These are phyloP conservation scores for Trebouxia sp. DNA, from an alignment of 139 green algal species.

Conservation along the genomic window DNA sequence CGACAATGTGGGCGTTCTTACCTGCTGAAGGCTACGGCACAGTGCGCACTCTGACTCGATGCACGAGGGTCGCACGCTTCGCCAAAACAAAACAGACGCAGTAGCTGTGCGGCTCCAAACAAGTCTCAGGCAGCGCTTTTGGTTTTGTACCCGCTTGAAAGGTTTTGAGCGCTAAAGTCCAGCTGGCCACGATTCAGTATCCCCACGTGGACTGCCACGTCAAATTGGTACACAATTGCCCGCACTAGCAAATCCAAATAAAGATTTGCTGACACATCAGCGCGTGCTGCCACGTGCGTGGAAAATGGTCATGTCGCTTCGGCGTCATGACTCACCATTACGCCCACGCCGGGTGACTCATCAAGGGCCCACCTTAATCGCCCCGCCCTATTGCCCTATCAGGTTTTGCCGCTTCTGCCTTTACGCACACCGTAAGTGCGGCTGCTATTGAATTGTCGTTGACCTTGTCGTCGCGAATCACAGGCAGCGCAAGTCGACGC, in stretches of 20 bases:
- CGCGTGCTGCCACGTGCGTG: too few species aligned
- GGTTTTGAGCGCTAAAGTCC: neutral
- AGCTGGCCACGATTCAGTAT: neutral
- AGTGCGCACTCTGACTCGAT: too few species aligned
- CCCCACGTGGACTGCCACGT: neutral
- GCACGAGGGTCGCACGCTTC: too few species aligned
- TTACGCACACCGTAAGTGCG: slow-evolving; percentile 23
- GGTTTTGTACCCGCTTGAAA: slow-evolving; percentile 13
- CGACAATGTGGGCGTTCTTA: too few species aligned
- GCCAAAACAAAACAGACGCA: too few species aligned
- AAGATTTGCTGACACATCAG: too few species aligned
- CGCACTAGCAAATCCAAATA: neutral
- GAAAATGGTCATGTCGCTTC: too few species aligned
- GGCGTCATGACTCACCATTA: too few species aligned
- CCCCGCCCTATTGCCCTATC: neutral
- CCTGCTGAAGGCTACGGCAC: too few species aligned
- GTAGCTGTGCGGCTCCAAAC: neutral
- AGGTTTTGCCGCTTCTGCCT: neutral
- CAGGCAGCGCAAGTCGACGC: too few species aligned
- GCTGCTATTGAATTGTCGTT: neutral
- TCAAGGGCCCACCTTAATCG: too few species aligned
- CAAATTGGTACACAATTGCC: neutral
- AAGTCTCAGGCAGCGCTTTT: neutral
- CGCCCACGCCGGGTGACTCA: too few species aligned
- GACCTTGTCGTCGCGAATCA: slow-evolving; percentile 5